Evolutionary conservation across 805 yeast species (phyloP).

Genomic region (Candida ulmi): DNA sequence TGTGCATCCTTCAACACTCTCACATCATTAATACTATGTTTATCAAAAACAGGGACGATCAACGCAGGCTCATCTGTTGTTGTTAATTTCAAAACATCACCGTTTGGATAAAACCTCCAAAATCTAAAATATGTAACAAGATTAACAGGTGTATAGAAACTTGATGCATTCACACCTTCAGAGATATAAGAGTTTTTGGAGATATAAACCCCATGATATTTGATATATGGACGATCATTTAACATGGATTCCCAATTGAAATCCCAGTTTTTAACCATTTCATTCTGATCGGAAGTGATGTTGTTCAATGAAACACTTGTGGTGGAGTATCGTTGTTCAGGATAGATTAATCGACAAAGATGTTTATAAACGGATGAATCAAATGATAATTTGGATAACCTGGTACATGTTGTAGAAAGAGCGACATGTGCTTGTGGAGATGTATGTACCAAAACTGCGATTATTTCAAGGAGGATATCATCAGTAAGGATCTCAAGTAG

Average conservation of each 20-base stretch:
- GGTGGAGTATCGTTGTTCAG: slow-evolving; percentile 47
- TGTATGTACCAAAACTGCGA: slow-evolving; percentile 37
- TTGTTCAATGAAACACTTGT: slow-evolving; percentile 33
- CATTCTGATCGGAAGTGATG: slow-evolving; percentile 26
- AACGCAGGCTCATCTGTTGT: slow-evolving; percentile 66
- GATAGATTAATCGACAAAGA: slow-evolving; percentile 46
- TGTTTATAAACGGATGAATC: slow-evolving; percentile 44
- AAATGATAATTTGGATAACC: slow-evolving; percentile 53
- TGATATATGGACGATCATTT: slow-evolving; percentile 63
- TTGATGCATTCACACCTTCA: slow-evolving; percentile 71
- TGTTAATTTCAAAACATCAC: slow-evolving; percentile 63
- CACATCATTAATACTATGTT: slow-evolving; percentile 20
- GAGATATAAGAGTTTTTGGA: slow-evolving; percentile 80
- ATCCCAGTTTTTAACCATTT: slow-evolving; percentile 36
- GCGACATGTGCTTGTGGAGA: slow-evolving; percentile 64
- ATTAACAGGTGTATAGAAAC: slow-evolving; percentile 66
- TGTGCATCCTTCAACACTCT: slow-evolving; percentile 26
- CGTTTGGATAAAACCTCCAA: slow-evolving; percentile 73
- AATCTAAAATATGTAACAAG: slow-evolving; percentile 88
- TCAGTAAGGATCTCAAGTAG: slow-evolving; percentile 43
- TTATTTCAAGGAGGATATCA: slow-evolving; percentile 50
- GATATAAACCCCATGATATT: slow-evolving; percentile 80
- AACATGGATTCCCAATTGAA: slow-evolving; percentile 32
- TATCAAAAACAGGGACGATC: slow-evolving; percentile 53
- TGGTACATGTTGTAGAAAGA: slow-evolving; percentile 54